Conservation (phyloP, 495 filamentous ascomycete genomes). For the Neurospora sp. region DNA sequence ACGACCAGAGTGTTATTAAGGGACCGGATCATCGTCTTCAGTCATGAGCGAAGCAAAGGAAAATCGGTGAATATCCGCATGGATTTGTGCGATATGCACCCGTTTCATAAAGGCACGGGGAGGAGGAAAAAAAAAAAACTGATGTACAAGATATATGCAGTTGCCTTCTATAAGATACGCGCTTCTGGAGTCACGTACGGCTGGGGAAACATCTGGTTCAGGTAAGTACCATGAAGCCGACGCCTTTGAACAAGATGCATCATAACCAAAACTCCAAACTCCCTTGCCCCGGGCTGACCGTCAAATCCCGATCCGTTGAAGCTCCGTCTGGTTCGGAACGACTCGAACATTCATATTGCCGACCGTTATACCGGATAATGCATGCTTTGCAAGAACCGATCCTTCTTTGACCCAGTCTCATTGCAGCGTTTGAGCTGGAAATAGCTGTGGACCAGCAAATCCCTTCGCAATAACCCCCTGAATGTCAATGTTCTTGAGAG, state of each 20-base stretch:
- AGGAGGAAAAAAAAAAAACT: not conserved
- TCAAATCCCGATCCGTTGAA: not conserved
- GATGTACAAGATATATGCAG: slow-evolving; percentile 1
- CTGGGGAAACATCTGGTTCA: not conserved
- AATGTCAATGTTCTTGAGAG: slow-evolving; percentile 67
- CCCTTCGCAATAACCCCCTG: slow-evolving; percentile 71
- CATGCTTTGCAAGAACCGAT: not conserved
- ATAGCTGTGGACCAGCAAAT: slow-evolving; percentile 68
- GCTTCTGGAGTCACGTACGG: not conserved
- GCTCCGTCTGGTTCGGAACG: not conserved
- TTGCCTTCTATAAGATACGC: not conserved
- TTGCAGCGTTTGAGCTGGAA: slow-evolving; percentile 34
- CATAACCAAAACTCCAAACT: not conserved
- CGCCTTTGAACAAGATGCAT: not conserved
- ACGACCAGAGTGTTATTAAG: not conserved
- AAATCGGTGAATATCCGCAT: not conserved
- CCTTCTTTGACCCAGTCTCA: not conserved
- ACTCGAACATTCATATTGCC: not conserved
- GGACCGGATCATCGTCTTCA: not conserved
- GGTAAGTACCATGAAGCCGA: not conserved
- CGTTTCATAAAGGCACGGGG: not conserved
- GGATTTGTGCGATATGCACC: not conserved
- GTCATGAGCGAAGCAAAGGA: not conserved
- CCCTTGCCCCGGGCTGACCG: not conserved
- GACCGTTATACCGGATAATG: not conserved